Conservation (phyloP, 2,329 filamentous ascomycete species). For the Nectriaceae sp. region DNA sequence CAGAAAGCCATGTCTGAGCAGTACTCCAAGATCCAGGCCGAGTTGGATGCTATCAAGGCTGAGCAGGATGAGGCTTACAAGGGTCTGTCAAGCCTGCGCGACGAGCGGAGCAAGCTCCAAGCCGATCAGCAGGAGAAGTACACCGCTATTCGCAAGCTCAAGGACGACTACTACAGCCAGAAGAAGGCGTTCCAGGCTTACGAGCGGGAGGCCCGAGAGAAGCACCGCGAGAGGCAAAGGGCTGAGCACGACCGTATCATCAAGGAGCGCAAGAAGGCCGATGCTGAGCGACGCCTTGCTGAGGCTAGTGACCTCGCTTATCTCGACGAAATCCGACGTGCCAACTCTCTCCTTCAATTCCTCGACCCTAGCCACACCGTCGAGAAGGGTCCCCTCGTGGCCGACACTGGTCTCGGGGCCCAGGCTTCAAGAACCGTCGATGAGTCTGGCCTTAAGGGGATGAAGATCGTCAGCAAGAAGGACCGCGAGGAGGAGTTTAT, state of each 20-base stretch:
- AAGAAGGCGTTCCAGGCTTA: slow-evolving; percentile 82
- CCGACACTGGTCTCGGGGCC: slow-evolving; percentile 74
- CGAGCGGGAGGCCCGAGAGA: slow-evolving; percentile 80
- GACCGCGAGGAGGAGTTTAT: slow-evolving; percentile 87
- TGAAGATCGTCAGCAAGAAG: slow-evolving; percentile 81
- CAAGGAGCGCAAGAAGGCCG: slow-evolving; percentile 73
- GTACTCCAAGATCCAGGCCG: slow-evolving; percentile 82
- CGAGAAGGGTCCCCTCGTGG: slow-evolving; percentile 67
- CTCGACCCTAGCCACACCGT: slow-evolving; percentile 75
- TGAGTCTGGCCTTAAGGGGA: slow-evolving; percentile 81
- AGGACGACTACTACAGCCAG: slow-evolving; percentile 83
- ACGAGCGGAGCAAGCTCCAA: slow-evolving; percentile 82
- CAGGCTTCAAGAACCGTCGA: slow-evolving; percentile 83
- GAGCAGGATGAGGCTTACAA: slow-evolving; percentile 92
- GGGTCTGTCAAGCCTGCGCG: slow-evolving; percentile 79
- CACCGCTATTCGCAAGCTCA: slow-evolving; percentile 77
- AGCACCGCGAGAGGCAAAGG: slow-evolving; percentile 74
- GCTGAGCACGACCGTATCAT: slow-evolving; percentile 76
- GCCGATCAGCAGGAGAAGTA: slow-evolving; percentile 87
- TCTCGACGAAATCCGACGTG: slow-evolving; percentile 87
- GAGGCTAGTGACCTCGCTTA: slow-evolving; percentile 87
- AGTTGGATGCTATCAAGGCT: slow-evolving; percentile 87
- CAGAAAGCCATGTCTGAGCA: slow-evolving; percentile 83
- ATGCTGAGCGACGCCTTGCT: slow-evolving; percentile 74
- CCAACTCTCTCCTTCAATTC: slow-evolving; percentile 85